A percentile compares a stretch with the other conserved stretches of the same genome.
Evolutionary conservation across 202 grass and related monocot species (phyloP).

Genomic region (Panicum virgatum): DNA sequence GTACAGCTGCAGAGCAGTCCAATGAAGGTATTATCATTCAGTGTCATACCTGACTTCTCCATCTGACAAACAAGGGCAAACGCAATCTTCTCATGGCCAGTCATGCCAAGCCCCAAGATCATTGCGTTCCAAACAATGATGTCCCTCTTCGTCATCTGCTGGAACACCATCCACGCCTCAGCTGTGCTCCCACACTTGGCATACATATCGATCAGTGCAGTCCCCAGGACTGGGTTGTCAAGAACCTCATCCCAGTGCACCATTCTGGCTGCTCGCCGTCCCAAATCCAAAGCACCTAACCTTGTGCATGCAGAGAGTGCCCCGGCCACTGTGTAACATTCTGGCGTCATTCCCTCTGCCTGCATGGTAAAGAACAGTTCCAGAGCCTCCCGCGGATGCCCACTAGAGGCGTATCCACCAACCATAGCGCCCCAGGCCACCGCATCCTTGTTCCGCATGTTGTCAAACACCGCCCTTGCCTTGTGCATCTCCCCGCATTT

Average conservation of each 20-base stretch:
- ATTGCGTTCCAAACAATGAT: constrained; percentile 76
- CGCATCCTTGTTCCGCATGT: constrained; percentile 48
- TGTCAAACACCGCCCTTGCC: constrained; percentile 58
- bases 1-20: constrained; percentile 62
- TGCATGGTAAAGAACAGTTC: constrained; percentile 65
- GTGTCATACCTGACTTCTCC: too few relatives aligned
- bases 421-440: constrained; percentile 73
- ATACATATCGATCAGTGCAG: too few relatives aligned
- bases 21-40: constrained; percentile 70
- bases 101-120: constrained; percentile 65
- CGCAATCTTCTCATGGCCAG: constrained; percentile 45
- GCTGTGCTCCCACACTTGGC: constrained; percentile 60
- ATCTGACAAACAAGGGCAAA: constrained; percentile 62
- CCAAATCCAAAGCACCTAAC: constrained; percentile 63
- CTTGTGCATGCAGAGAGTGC: constrained; percentile 64
- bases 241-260: constrained; percentile 55
- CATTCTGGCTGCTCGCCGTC: constrained; percentile 21
- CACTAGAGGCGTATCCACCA: constrained; percentile 62
- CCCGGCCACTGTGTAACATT: constrained; percentile 57
- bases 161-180: constrained; percentile 56
- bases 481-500: too few relatives aligned
- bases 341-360: constrained; percentile 33
- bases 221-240: constrained; percentile 53
- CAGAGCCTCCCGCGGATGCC: constrained; percentile 54
- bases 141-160: constrained; percentile 54